Base-by-base conservation (phyloP, 352 stramenopile species). In the Blastocystis hominis region DNA sequence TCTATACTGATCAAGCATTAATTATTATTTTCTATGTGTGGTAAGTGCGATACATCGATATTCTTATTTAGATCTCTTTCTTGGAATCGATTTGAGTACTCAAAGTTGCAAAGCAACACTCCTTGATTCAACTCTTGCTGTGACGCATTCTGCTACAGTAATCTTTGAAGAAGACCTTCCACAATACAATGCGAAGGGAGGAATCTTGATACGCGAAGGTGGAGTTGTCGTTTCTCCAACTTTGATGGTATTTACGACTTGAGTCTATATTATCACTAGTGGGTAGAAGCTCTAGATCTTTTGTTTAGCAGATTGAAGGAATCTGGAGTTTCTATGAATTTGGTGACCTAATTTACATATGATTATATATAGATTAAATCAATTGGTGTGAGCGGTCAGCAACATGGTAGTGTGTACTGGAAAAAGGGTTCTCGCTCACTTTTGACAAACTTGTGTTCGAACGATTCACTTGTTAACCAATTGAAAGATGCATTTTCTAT, bases 341-440 rank as follows among this genome's bases (percentile, higher is more conserved):
- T 56, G 7, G 86, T 90, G 13, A 66, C 47, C 5, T 55, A 61
- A 0, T 4, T 88, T 7, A 15, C 2, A 3, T 34, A 10, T 2
- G 17, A 30, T 61, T 7, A 80, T 64, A 10, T 15, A 34, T 80
- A 80, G 70, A 63, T 80, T 42, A 30, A 44, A 62, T 80, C 70
- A 13, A 80, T 80, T 80, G 81, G 72, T 55, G 81, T 88, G 10
- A 75, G 64, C 34, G 89, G 72, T 24, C 89, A 90, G 64, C 89
- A 90, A 62, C 89, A 90, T 42, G 88, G 84, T 17, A 70, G 40
- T 44, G 89, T 90, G 10, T 90, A 89, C 24, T 89, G 70, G 86
- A 80, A 80, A 44, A 36, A 40, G 3, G 55, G 55, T n/a, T 59
- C 36, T 62, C 30, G 50, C 6, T 20, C 30, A 7, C 15, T 80